Evolutionary conservation across 768 basidiomycete species (phyloP).

Genomic region (Tricholoma sp.): DNA sequence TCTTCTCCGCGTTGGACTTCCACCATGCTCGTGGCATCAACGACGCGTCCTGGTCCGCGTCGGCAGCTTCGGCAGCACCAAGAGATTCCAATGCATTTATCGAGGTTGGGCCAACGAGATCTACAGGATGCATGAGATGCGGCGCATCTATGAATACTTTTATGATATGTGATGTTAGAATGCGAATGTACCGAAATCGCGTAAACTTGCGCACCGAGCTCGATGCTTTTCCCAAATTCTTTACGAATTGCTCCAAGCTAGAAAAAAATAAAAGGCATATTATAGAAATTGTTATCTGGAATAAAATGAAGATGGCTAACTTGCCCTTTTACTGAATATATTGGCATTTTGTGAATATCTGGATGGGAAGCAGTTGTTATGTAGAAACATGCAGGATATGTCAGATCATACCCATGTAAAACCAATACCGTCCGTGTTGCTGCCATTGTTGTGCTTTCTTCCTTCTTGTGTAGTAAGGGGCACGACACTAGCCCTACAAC

Average conservation of each 20-base stretch:
- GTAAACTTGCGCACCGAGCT: conserved; percentile 43
- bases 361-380: not conserved
- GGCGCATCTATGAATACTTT: conserved; percentile 75
- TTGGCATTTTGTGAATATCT: conserved; percentile 71
- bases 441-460: conserved; percentile 13
- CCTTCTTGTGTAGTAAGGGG: no score
- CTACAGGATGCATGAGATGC: conserved; percentile 58
- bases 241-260: conserved; percentile 74
- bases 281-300: not conserved
- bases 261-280: not conserved
- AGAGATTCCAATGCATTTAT: conserved; percentile 19
- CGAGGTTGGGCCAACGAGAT: conserved; percentile 34
- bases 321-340: conserved; percentile 69
- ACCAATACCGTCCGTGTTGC: conserved; percentile 30
- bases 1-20: conserved; percentile 48
- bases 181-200: not conserved
- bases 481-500: no score
- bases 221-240: conserved; percentile 57
- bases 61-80: conserved; percentile 35
- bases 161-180: not conserved
- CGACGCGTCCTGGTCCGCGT: conserved; percentile 40
- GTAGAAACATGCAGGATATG: not conserved
- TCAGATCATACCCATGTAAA: conserved; percentile 33
- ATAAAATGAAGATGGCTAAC: conserved; percentile 12
- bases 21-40: conserved; percentile 70